Percentiles rank a stretch among this genome's conserved stretches.
Conservation (phyloP, 148 eudicot species). For the Rhododendron molle region DNA sequence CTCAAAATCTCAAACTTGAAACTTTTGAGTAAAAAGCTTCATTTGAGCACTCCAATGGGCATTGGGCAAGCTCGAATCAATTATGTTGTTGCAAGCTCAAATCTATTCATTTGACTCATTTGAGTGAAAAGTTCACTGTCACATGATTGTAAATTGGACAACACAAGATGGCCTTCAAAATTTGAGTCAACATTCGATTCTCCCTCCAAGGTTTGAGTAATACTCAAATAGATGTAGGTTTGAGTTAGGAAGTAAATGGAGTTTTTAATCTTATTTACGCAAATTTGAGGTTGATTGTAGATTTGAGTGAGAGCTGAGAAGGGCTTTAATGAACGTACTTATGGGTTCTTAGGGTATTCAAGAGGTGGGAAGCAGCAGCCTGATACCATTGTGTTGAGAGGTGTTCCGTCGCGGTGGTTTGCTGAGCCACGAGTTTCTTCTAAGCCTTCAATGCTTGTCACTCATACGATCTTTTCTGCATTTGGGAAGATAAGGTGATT, state of each 20-base stretch:
- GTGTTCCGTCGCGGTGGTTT: conserved; percentile 92
- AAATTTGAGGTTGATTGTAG: too few relatives aligned
- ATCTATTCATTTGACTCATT: background rate
- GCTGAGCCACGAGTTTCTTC: conserved; percentile 88
- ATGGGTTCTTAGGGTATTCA: conserved; percentile 34
- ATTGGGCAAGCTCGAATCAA: background rate
- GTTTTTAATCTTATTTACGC: background rate
- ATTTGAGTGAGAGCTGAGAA: background rate
- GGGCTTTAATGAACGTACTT: background rate
- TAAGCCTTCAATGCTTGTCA: conserved; percentile 85
- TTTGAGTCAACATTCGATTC: too few relatives aligned
- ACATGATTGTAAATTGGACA: too few relatives aligned
- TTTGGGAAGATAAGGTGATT: conserved; percentile 76
- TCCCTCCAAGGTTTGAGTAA: too few relatives aligned
- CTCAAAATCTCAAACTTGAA: background rate
- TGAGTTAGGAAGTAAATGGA: background rate
- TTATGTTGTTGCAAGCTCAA: background rate
- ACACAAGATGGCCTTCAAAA: too few relatives aligned
- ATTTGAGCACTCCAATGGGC: background rate
- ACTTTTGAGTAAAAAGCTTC: background rate
- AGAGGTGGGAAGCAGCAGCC: conserved; percentile 62
- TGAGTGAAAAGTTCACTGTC: too few relatives aligned
- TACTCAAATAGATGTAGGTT: background rate
- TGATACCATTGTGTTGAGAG: conserved; percentile 74
- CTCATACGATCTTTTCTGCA: conserved; percentile 82